Evolutionary conservation across 2,329 filamentous ascomycete genomes (phyloP), one percentile per base, ranked within the genome.

Genomic region (Conoideocrella luteorostrata): DNA sequence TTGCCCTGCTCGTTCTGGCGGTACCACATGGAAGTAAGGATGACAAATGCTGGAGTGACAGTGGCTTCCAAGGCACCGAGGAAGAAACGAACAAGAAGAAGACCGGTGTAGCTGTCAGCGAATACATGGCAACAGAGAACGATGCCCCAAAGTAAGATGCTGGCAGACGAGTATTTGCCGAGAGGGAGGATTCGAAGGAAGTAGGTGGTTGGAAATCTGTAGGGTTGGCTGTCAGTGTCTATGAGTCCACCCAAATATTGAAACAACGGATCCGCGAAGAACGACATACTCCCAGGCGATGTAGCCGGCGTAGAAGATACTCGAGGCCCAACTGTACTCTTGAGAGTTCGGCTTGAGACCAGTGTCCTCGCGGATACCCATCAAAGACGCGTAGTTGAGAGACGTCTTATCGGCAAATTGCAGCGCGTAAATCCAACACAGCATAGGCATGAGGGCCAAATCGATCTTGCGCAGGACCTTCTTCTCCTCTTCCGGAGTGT

Each of bases 321-420:
- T 72, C 2, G 72, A 70, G n/a, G 77, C 65, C 72, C 74, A 77
- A 37, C 66, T 67, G 47, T 78, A 80, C n/a, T n/a, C n/a, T 41
- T 77, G 59, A 1, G 61, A 60, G 12, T 62, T 55, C 2, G 58
- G 66, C n/a, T n/a, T n/a, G 50, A 77, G 75, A 15, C 66, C 59
- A 0, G 74, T 75, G 18, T 67, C 66, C 11, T 60, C 57, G 47
- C 77, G 71, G 0, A 79, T 60, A 38, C 78, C 76, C 47, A 78
- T 78, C 0, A 79, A 72, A 2, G 75, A 74, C 0, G 70, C 67
- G 52, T 78, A 78, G 1, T 67, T 67, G 5, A 78, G 59, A 1
- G 74, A 70, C 47, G 72, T 68, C 57, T 79, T 80, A 56, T 78
- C 74, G 51, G 77, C 72, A 47, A 74, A 77, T 49, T 78, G 75